These are phyloP conservation scores for Naganishia sp. DNA, from an alignment of 1,284 basidiomycete genomes.

Conservation along the genomic window DNA sequence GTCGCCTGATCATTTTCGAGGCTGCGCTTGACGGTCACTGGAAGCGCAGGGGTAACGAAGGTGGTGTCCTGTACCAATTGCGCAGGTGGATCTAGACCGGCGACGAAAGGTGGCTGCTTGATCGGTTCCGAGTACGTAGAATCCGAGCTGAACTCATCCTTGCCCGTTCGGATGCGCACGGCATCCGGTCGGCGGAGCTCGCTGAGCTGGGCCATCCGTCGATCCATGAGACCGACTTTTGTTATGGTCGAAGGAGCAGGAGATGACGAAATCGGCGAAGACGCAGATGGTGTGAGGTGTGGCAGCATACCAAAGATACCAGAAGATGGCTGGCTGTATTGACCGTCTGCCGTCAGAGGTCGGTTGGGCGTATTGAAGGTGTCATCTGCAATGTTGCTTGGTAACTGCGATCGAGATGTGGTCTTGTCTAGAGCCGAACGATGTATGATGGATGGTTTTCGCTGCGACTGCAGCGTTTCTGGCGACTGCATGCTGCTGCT, in stretches of 20 bases:
- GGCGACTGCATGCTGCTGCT: conserved; percentile 7
- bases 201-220: conserved; percentile 27
- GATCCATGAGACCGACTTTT: conserved; percentile 19
- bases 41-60: conserved; percentile 29
- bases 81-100: conserved; percentile 11
- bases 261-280: conserved; percentile 50
- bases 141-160: conserved; percentile 32
- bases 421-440: conserved; percentile 24
- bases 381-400: conserved; percentile 31
- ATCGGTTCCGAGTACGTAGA: conserved; percentile 7
- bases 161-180: conserved; percentile 18
- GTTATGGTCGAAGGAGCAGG: conserved; percentile 51
- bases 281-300: conserved; percentile 39
- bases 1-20: conserved; percentile 4
- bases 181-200: conserved; percentile 25
- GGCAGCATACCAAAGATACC: conserved; percentile 26
- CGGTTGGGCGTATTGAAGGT: conserved; percentile 32
- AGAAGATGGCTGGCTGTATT: conserved; percentile 25
- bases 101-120: conserved; percentile 14
- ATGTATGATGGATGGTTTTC: conserved; percentile 11
- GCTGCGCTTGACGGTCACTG: conserved; percentile 17
- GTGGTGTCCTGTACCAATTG: conserved; percentile 28
- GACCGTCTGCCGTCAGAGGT: conserved; percentile 15
- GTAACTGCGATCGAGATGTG: conserved; percentile 26
- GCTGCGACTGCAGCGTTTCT: conserved; percentile 7